These are phyloP conservation scores for Tulasnella sp. DNA, from an alignment of 768 basidiomycete species.

Conservation along the genomic window DNA sequence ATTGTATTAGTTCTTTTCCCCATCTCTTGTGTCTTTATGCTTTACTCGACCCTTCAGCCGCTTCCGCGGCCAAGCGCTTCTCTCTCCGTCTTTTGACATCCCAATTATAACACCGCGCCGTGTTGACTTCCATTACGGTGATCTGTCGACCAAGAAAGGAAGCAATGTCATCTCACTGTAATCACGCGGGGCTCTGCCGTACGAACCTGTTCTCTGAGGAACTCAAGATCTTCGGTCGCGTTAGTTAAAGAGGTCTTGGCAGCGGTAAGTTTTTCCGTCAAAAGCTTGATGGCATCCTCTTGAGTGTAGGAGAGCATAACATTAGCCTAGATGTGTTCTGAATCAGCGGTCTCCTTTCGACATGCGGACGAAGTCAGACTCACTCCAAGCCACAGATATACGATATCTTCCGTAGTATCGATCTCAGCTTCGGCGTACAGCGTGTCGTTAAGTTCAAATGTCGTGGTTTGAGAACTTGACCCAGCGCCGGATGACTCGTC, in stretches of 20 bases:
- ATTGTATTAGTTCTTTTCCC: background rate
- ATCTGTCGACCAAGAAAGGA: background rate
- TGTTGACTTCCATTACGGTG: slow-evolving; percentile 94
- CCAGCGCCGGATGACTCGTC: slow-evolving; percentile 37
- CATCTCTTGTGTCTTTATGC: background rate
- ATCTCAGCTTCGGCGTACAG: slow-evolving; percentile 86
- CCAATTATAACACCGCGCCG: slow-evolving; percentile 93
- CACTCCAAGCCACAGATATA: slow-evolving; percentile 94
- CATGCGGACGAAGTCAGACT: slow-evolving; percentile 22
- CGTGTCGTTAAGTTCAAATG: slow-evolving; percentile 94
- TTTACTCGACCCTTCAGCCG: background rate
- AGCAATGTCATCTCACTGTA: background rate
- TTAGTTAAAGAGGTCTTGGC: slow-evolving; percentile 57
- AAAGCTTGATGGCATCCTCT: slow-evolving; percentile 58
- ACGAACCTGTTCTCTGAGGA: slow-evolving; percentile 73
- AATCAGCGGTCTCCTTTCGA: background rate
- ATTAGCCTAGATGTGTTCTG: slow-evolving; percentile 55
- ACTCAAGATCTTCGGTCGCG: slow-evolving; percentile 81
- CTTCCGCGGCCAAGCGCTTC: slow-evolving; percentile 11
- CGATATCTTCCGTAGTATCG: slow-evolving; percentile 65
- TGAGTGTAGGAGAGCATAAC: slow-evolving; percentile 94
- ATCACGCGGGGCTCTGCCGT: background rate
- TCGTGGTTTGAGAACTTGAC: slow-evolving; percentile 55
- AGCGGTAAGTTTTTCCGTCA: slow-evolving; percentile 58
- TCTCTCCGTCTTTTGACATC: slow-evolving; percentile 78